These are phyloP conservation scores for Hordeum marinum DNA, from an alignment of 176 grass and related monocot genomes.

Conservation along the genomic window DNA sequence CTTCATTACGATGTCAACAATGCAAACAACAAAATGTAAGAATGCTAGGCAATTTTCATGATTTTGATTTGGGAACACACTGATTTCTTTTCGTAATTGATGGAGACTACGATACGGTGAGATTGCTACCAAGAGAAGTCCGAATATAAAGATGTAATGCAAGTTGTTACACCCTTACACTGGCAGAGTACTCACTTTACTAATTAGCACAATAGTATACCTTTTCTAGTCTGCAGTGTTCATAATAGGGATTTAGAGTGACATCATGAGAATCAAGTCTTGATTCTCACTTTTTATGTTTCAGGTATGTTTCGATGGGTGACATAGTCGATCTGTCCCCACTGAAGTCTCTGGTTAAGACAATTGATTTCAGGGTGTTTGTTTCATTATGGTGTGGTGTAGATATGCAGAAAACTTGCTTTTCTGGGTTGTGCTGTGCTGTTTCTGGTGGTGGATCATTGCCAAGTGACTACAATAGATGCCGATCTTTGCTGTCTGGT, in stretches of 20 bases:
- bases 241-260: neutral
- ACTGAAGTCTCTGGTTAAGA: slow-evolving; percentile 50
- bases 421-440: slow-evolving; percentile 58
- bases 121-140: neutral
- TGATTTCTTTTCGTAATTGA: neutral
- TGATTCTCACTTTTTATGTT: slow-evolving; percentile 12
- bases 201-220: neutral
- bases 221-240: neutral
- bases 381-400: slow-evolving; percentile 65
- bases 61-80: neutral
- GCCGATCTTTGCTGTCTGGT: slow-evolving; percentile 68
- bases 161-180: neutral
- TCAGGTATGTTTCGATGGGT: slow-evolving; percentile 82
- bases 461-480: slow-evolving; percentile 50
- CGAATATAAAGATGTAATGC: neutral
- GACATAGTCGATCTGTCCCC: slow-evolving; percentile 81
- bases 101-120: neutral
- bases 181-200: neutral
- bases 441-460: slow-evolving; percentile 46
- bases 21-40: neutral
- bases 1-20: neutral
- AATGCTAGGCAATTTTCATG: neutral
- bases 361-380: slow-evolving; percentile 87
- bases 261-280: neutral
- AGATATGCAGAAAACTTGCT: slow-evolving; percentile 68